A percentile compares a stretch with the other conserved stretches of the same genome.
Evolutionary conservation across 2,329 filamentous ascomycete species (phyloP).

Genomic region (Nemania abortiva): DNA sequence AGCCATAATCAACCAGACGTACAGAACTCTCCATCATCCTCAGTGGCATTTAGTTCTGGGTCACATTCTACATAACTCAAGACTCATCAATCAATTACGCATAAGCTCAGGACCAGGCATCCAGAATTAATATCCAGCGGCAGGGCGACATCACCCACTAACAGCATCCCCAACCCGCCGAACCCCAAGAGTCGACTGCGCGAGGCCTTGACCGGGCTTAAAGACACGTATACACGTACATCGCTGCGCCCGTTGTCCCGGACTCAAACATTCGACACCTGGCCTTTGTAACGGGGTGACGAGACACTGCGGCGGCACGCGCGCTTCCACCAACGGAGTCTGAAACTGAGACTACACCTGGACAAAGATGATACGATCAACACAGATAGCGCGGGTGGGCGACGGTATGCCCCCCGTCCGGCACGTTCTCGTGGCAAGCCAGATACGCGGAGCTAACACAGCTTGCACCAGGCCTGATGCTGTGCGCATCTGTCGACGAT

Average conservation of each 20-base stretch:
- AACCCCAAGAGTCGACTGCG: conserved; percentile 7
- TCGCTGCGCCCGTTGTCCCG: conserved; percentile 28
- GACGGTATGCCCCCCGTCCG: conserved; percentile 72
- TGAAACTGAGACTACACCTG: conserved; percentile 8
- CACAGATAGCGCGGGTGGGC: conserved; percentile 86
- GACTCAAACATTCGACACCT: conserved; percentile 2
- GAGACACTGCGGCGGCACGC: conserved; percentile 9
- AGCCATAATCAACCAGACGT: conserved; percentile 5
- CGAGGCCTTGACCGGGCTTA: conserved; percentile 29
- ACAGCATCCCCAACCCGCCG: conserved; percentile 12
- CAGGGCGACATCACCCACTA: conserved; percentile 12
- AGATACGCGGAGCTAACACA: conserved; percentile 41
- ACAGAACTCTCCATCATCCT: background rate
- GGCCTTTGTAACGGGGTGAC: background rate
- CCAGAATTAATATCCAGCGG: background rate
- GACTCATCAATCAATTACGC: background rate
- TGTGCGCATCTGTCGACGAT: conserved; percentile 95
- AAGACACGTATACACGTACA: conserved; percentile 41
- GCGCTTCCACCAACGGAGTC: background rate
- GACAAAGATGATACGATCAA: conserved; percentile 84
- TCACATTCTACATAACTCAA: background rate
- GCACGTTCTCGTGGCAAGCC: conserved; percentile 21
- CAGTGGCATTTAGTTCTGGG: background rate
- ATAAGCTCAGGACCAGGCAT: background rate
- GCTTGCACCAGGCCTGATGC: conserved; percentile 81